phyloP scores from a whole-genome alignment of 805 yeast species.

The Metschnikowia gelsemii region DNA sequence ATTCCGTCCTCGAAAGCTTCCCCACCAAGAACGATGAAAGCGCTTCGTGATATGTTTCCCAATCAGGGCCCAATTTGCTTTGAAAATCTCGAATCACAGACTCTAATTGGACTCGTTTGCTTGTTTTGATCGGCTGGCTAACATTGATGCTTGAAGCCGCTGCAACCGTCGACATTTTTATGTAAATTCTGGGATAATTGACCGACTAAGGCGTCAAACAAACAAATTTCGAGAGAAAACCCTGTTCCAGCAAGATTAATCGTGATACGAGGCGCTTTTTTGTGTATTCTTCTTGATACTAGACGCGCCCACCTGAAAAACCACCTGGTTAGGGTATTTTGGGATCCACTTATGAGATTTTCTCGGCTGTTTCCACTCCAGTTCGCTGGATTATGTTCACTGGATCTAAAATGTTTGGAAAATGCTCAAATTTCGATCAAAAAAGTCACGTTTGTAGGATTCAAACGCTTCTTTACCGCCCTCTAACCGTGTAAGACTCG shows the following conservation, averaged over 20 bases:
- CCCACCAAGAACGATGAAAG: conserved; percentile 77
- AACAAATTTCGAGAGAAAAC: background rate
- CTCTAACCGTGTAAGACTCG: background rate
- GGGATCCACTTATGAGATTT: background rate
- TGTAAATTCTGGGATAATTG: background rate
- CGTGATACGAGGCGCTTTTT: too few species aligned
- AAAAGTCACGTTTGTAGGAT: too few species aligned
- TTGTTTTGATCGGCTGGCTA: conserved; percentile 12
- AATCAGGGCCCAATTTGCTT: conserved; percentile 65
- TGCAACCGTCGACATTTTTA: conserved; percentile 5
- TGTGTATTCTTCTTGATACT: background rate
- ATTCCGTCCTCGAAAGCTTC: conserved; percentile 72
- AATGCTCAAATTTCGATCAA: too few species aligned
- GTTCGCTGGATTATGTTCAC: too few species aligned
- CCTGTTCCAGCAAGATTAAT: too few species aligned
- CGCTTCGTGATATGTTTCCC: conserved; percentile 85
- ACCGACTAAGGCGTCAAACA: too few species aligned
- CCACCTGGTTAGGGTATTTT: too few species aligned
- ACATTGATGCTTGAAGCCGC: conserved; percentile 4
- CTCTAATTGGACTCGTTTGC: conserved; percentile 37
- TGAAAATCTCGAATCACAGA: conserved; percentile 70
- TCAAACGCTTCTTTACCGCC: background rate
- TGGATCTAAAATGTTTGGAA: too few species aligned
- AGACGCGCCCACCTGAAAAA: background rate
- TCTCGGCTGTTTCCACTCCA: too few species aligned